phyloP scores from a whole-genome alignment of 2,329 filamentous ascomycete genomes.

The Pyrenophora teres region DNA sequence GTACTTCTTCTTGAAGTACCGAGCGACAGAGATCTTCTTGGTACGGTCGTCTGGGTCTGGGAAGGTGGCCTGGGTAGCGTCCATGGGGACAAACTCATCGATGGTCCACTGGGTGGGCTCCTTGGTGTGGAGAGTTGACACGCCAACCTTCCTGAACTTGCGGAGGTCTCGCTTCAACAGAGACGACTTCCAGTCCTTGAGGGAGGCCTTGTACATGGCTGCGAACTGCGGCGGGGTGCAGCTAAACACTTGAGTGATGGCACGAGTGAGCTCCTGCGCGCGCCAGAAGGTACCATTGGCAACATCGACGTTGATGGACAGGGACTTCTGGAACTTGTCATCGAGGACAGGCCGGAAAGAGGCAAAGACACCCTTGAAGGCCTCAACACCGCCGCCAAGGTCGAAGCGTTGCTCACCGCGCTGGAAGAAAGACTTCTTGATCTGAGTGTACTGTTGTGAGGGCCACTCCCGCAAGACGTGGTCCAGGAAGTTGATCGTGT shows the following conservation, averaged over 20 bases:
- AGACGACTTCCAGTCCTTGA: slow-evolving; percentile 33
- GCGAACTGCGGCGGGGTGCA: slow-evolving; percentile 27
- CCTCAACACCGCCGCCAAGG: slow-evolving; percentile 71
- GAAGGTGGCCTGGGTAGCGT: slow-evolving; percentile 53
- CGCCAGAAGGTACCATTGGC: slow-evolving; percentile 90
- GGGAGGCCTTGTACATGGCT: slow-evolving; percentile 23
- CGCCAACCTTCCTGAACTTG: slow-evolving; percentile 49
- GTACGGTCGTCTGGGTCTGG: slow-evolving; percentile 67
- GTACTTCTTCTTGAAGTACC: slow-evolving; percentile 61
- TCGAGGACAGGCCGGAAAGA: slow-evolving; percentile 75
- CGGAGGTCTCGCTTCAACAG: slow-evolving; percentile 46
- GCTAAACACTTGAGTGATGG: slow-evolving; percentile 41
- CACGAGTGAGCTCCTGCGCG: slow-evolving; percentile 39
- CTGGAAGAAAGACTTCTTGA: slow-evolving; percentile 85
- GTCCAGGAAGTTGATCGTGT: slow-evolving; percentile 88
- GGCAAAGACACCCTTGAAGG: slow-evolving; percentile 87
- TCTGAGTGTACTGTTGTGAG: slow-evolving; percentile 66
- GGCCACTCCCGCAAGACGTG: slow-evolving; percentile 85
- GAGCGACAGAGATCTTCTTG: slow-evolving; percentile 56
- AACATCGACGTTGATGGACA: slow-evolving; percentile 88
- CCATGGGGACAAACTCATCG: slow-evolving; percentile 53
- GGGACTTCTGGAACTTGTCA: slow-evolving; percentile 57
- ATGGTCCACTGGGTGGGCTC: slow-evolving; percentile 56
- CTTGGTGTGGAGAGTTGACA: slow-evolving; percentile 47
- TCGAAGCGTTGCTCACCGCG: slow-evolving; percentile 53